phyloP scores from a whole-genome alignment of 805 yeast species.

The Ogataea corticis region DNA sequence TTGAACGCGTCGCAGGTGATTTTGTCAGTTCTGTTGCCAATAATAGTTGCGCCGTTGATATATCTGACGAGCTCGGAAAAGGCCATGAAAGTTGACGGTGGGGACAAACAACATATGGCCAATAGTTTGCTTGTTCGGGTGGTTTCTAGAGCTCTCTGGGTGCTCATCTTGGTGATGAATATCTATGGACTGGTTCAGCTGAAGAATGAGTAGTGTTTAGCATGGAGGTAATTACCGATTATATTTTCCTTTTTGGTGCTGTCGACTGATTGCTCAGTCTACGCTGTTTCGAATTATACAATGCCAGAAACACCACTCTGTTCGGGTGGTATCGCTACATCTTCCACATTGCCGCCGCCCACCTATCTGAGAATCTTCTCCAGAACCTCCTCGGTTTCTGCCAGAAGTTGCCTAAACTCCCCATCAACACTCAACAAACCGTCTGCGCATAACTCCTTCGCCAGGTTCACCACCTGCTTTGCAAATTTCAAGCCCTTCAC shows the following conservation, averaged over 20 bases:
- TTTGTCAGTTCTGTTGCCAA: conserved; percentile 73
- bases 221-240: background rate
- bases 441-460: conserved; percentile 19
- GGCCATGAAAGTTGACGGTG: conserved; percentile 58
- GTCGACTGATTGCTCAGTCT: too few relatives aligned
- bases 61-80: conserved; percentile 69
- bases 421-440: conserved; percentile 18
- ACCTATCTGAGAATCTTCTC: background rate
- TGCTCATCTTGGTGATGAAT: conserved; percentile 65
- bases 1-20: conserved; percentile 80
- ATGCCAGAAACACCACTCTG: too few relatives aligned
- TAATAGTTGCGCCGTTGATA: conserved; percentile 76
- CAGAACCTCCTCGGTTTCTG: conserved; percentile 16
- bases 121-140: conserved; percentile 61
- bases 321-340: too few relatives aligned
- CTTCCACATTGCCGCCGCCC: too few relatives aligned
- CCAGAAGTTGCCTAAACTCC: conserved; percentile 12
- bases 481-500: conserved; percentile 26
- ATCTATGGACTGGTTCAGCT: conserved; percentile 54
- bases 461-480: conserved; percentile 25
- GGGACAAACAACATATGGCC: conserved; percentile 41
- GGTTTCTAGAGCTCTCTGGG: conserved; percentile 56
- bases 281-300: too few relatives aligned
- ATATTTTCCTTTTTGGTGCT: too few relatives aligned
- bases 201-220: conserved; percentile 19